A percentile compares a stretch with the other conserved stretches of the same genome.
phyloP scores from a whole-genome alignment of 2,329 filamentous ascomycete genomes.

The Nemania sp. region DNA sequence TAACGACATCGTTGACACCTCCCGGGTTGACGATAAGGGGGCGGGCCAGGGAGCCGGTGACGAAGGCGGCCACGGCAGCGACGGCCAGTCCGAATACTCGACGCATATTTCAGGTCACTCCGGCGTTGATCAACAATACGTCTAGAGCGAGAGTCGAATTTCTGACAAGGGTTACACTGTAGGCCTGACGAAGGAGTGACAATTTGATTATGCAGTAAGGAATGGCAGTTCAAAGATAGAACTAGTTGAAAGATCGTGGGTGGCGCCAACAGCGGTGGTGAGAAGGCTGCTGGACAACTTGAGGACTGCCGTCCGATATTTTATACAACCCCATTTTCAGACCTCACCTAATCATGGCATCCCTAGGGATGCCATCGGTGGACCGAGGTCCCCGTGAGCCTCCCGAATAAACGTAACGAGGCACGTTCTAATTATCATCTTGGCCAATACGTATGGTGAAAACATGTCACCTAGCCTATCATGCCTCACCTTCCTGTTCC shows the following conservation, averaged over 20 bases:
- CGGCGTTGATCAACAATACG: constrained; percentile 17
- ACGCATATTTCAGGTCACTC: constrained; percentile 33
- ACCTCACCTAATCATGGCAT: not conserved
- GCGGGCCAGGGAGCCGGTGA: constrained; percentile 40
- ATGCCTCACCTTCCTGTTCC: constrained; percentile 27
- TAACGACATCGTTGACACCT: constrained; percentile 39
- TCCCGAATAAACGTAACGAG: constrained; percentile 28
- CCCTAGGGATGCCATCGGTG: constrained; percentile 1
- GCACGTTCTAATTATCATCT: constrained; percentile 4
- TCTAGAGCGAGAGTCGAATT: constrained; percentile 14
- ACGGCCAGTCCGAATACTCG: constrained; percentile 35
- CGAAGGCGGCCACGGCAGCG: constrained; percentile 32
- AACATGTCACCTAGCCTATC: constrained; percentile 4
- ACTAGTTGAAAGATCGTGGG: constrained; percentile 27
- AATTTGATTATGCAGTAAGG: constrained; percentile 32
- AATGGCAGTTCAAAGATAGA: constrained; percentile 37
- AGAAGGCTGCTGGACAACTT: constrained; percentile 12
- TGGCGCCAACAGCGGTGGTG: constrained; percentile 18
- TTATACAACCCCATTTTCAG: constrained; percentile 8
- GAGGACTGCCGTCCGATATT: constrained; percentile 5
- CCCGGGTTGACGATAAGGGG: constrained; percentile 37
- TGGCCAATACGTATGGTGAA: constrained; percentile 1
- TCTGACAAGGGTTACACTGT: constrained; percentile 33
- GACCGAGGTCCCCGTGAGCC: not conserved
- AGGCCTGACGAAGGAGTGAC: constrained; percentile 33